A percentile compares a stretch with the other conserved stretches of the same genome.
phyloP scores from a whole-genome alignment of 2,329 filamentous ascomycete species.

The Colletotrichum scovillei region DNA sequence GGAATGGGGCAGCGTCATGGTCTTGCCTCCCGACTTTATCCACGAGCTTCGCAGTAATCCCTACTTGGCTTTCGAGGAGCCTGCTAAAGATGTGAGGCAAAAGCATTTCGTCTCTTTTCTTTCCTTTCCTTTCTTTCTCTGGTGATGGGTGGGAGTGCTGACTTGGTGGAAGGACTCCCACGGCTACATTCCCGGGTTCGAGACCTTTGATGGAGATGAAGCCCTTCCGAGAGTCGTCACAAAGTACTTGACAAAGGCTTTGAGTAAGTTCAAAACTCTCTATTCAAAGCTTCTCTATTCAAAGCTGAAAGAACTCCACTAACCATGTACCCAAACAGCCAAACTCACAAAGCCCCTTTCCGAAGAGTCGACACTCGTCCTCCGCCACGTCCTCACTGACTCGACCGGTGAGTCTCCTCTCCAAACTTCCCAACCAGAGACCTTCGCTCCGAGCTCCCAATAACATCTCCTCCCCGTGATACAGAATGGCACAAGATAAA shows the following conservation, averaged over 20 bases:
- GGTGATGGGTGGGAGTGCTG: neutral
- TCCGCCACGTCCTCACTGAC: constrained; percentile 1
- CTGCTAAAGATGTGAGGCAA: neutral
- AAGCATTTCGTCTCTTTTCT: no score
- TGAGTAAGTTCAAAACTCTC: neutral
- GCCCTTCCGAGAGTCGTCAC: neutral
- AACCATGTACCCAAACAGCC: neutral
- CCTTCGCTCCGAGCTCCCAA: no score
- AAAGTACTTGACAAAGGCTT: constrained; percentile 19
- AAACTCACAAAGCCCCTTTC: constrained; percentile 28
- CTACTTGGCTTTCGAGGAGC: neutral
- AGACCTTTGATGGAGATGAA: neutral
- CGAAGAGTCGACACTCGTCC: neutral
- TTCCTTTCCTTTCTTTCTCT: no score
- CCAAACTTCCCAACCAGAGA: fast-evolving
- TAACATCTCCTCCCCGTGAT: neutral
- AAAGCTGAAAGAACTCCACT: neutral
- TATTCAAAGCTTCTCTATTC: no score
- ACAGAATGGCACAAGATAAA: constrained; percentile 36
- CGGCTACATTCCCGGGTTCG: constrained; percentile 15
- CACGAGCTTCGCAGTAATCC: constrained; percentile 21
- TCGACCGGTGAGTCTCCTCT: neutral
- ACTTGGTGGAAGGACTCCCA: neutral
- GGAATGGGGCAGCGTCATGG: constrained; percentile 16
- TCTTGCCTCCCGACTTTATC: constrained; percentile 9